Evolutionary conservation across 2,329 filamentous ascomycete genomes (phyloP).

Genomic region (Aspergillus fumigatiaffinis): DNA sequence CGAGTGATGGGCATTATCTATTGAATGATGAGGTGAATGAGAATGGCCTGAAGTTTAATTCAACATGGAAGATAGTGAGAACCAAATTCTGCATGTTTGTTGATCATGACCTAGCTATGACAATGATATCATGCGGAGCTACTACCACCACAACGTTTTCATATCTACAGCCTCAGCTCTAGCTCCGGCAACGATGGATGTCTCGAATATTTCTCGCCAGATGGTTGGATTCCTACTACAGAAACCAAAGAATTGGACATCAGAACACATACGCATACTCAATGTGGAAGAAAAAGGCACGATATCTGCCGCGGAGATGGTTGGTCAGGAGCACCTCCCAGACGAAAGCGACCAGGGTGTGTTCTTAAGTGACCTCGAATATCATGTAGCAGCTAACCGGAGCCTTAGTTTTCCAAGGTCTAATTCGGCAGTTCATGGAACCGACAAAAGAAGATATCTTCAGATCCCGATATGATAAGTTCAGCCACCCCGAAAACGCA

Average conservation of each 20-base stretch:
- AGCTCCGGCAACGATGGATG: no score
- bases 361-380: neutral
- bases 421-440: neutral
- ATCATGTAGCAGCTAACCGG: neutral
- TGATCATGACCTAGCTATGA: no score
- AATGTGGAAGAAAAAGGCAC: neutral
- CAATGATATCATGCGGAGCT: no score
- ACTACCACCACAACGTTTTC: no score
- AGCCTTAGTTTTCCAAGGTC: neutral
- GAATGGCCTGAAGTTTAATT: no score
- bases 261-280: neutral
- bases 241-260: neutral
- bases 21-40: no score
- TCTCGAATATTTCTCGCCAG: neutral
- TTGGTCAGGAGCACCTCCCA: neutral
- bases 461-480: neutral
- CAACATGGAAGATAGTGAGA: no score
- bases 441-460: neutral
- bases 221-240: neutral
- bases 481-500: neutral
- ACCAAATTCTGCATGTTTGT: no score
- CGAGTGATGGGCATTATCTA: no score
- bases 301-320: neutral
- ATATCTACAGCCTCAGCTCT: no score
- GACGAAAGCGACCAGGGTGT: neutral